Evolutionary conservation across 192 early-diverging fungal genomes (phyloP).

Genomic region (Backusella parvicylindrica): DNA sequence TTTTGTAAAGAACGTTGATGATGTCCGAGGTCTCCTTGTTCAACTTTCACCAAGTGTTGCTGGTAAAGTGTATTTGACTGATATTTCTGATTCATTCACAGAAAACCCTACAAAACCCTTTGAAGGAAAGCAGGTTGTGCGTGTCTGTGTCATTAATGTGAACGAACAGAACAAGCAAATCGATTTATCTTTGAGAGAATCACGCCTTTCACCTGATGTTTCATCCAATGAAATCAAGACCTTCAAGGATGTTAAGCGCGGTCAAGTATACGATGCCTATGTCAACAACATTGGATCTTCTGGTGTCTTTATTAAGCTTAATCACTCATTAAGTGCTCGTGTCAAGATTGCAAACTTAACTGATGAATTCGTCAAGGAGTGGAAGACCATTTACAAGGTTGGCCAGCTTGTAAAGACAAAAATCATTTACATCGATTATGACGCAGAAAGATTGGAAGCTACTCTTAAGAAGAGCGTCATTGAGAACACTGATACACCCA

Average conservation of each 20-base stretch:
- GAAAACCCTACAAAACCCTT: constrained; percentile 52
- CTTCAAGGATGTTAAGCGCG: constrained; percentile 52
- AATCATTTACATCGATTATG: constrained; percentile 58
- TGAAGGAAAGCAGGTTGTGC: constrained; percentile 65
- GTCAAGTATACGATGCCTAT: constrained; percentile 69
- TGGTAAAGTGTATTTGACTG: constrained; percentile 60
- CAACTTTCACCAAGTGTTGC: constrained; percentile 48
- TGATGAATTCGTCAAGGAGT: constrained; percentile 85
- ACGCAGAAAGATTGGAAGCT: constrained; percentile 62
- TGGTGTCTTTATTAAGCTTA: constrained; percentile 72
- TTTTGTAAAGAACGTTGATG: constrained; percentile 48
- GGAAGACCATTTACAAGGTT: constrained; percentile 63
- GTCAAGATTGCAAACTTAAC: constrained; percentile 85
- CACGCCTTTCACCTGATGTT: constrained; percentile 42
- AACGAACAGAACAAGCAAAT: constrained; percentile 53
- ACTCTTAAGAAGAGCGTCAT: constrained; percentile 63
- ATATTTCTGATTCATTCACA: constrained; percentile 48
- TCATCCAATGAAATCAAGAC: constrained; percentile 44
- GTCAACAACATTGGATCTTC: constrained; percentile 68
- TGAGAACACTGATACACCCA: constrained; percentile 27
- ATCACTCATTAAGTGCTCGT: constrained; percentile 59
- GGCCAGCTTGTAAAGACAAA: constrained; percentile 79
- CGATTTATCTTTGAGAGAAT: constrained; percentile 61
- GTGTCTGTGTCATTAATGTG: constrained; percentile 65
- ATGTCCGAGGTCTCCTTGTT: constrained; percentile 48